These are phyloP conservation scores for Phyllosticta citribraziliensis DNA, from an alignment of 2,329 filamentous ascomycete genomes.

Conservation along the genomic window DNA sequence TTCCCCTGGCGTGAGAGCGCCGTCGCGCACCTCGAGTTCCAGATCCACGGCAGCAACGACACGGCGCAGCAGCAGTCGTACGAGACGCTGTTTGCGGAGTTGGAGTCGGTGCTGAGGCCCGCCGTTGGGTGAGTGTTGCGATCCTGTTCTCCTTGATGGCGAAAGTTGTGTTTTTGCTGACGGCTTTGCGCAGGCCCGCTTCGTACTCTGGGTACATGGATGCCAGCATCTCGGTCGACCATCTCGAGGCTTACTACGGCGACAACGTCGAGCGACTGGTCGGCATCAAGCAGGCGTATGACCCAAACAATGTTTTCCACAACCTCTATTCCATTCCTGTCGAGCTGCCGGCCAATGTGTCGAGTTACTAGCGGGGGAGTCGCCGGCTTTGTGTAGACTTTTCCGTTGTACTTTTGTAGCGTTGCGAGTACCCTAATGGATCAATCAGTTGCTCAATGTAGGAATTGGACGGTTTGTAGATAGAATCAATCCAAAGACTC, in stretches of 20 bases:
- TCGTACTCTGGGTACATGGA: not conserved
- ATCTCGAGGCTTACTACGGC: constrained; percentile 22
- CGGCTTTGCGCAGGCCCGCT: not conserved
- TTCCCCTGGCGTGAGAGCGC: constrained; percentile 13
- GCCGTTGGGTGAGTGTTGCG: not conserved
- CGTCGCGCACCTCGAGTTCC: constrained; percentile 9
- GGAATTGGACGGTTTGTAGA: no score
- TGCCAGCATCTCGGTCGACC: not conserved
- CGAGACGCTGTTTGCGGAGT: constrained; percentile 11
- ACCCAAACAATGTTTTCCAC: not conserved
- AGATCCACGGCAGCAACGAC: constrained; percentile 8
- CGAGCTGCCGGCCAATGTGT: not conserved
- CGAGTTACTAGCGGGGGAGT: not conserved
- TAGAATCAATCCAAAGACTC: no score
- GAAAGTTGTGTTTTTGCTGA: not conserved
- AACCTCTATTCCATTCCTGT: not conserved
- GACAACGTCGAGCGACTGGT: not conserved
- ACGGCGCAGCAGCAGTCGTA: constrained; percentile 4
- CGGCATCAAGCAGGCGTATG: constrained; percentile 1
- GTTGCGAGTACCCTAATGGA: no score
- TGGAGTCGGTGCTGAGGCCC: constrained; percentile 13
- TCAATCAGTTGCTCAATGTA: no score
- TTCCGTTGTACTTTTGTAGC: no score
- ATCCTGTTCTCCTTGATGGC: not conserved
- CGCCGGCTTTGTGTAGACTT: no score